Conservation (phyloP, 2,329 filamentous ascomycete genomes). For the Aspergillus flavus region DNA sequence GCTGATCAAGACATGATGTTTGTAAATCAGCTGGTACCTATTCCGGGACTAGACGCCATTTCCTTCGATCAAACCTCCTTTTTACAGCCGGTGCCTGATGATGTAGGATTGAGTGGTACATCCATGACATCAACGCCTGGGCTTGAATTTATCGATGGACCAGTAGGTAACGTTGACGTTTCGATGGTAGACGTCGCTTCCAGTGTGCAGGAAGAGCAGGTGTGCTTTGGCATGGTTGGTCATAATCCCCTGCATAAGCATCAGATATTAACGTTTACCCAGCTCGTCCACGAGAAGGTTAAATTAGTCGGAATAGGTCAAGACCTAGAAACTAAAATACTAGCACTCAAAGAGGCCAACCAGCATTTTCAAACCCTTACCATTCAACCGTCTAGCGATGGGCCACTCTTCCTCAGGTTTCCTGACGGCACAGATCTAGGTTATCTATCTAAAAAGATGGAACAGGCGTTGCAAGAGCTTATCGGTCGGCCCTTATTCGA, state of each 20-base stretch:
- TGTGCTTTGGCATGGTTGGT: not conserved
- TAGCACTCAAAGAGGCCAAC: not conserved
- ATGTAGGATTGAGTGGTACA: not conserved
- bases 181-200: not conserved
- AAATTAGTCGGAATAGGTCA: not conserved
- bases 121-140: not conserved
- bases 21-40: not conserved
- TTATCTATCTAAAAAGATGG: not conserved
- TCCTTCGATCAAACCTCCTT: not conserved
- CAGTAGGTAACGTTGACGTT: not conserved
- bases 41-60: not conserved
- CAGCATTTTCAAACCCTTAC: not conserved
- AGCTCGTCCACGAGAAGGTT: not conserved
- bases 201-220: not conserved
- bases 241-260: not conserved
- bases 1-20: not conserved
- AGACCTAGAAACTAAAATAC: not conserved
- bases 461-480: not conserved
- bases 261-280: not conserved
- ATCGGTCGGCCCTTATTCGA: not conserved
- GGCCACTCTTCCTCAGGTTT: not conserved
- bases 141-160: not conserved
- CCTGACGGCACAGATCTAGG: not conserved
- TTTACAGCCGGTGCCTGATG: not conserved
- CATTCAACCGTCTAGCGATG: not conserved